phyloP scores from a whole-genome alignment of 768 basidiomycete species.

The Termitomyces sp. region DNA sequence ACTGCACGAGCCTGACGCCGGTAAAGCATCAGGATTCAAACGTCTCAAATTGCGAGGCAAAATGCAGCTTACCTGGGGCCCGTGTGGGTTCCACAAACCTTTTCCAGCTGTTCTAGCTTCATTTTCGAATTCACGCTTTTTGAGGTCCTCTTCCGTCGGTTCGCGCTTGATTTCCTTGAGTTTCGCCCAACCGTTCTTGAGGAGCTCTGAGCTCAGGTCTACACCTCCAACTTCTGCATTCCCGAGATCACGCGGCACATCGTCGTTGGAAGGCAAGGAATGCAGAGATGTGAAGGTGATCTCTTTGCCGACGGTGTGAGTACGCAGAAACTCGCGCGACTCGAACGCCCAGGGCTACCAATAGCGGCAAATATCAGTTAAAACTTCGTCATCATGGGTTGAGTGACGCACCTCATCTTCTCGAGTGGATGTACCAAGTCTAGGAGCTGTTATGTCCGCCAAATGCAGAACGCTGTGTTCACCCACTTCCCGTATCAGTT shows the following conservation, averaged over 20 bases:
- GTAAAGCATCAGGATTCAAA: slow-evolving; percentile 2
- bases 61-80: slow-evolving; percentile 52
- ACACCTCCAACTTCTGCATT: slow-evolving; percentile 67
- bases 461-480: slow-evolving; percentile 78
- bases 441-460: slow-evolving; percentile 81
- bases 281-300: slow-evolving; percentile 82
- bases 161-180: slow-evolving; percentile 86
- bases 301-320: slow-evolving; percentile 86
- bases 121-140: slow-evolving; percentile 67
- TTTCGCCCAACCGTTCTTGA: slow-evolving; percentile 91
- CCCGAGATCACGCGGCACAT: slow-evolving; percentile 76
- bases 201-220: slow-evolving; percentile 73
- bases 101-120: slow-evolving; percentile 73
- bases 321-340: slow-evolving; percentile 87
- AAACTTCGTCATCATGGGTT: not conserved
- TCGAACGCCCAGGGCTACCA: slow-evolving; percentile 85
- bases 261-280: slow-evolving; percentile 73
- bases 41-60: not conserved
- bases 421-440: slow-evolving; percentile 75
- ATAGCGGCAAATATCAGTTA: slow-evolving; percentile 6
- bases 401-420: slow-evolving; percentile 77
- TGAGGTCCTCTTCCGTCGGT: slow-evolving; percentile 72
- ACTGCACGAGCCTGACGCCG: slow-evolving; percentile 60
- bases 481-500: not conserved
- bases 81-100: slow-evolving; percentile 86